Conservation (phyloP, 306 rosid species). For the Dalbergia cultrata region DNA sequence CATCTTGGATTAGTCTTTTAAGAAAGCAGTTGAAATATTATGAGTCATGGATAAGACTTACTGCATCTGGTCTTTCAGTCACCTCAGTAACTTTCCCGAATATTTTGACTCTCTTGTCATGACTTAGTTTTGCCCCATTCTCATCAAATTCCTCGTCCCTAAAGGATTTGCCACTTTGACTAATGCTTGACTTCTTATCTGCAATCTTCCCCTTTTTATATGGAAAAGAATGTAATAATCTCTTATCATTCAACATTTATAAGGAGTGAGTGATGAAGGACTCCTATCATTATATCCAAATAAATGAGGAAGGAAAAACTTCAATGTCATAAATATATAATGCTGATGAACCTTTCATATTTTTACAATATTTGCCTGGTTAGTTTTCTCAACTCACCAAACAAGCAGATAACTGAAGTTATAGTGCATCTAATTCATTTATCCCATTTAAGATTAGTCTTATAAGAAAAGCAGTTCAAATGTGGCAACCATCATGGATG, state of each 20-base stretch:
- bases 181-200: conserved; percentile 19
- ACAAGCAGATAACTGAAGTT: not conserved
- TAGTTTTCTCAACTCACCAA: conserved; percentile 6
- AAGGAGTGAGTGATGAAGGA: conserved; percentile 5
- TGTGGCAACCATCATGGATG: not conserved
- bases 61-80: conserved; percentile 57
- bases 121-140: conserved; percentile 20
- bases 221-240: conserved; percentile 32
- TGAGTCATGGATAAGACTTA: conserved; percentile 47
- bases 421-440: conserved; percentile 12
- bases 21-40: not conserved
- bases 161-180: conserved; percentile 15
- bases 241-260: conserved; percentile 29
- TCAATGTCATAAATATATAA: conserved; percentile 9
- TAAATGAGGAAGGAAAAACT: not conserved
- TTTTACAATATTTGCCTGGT: conserved; percentile 20
- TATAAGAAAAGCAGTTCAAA: not conserved
- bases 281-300: conserved; percentile 19
- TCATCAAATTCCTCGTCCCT: conserved; percentile 36
- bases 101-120: conserved; percentile 16
- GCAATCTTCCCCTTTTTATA: conserved; percentile 49
- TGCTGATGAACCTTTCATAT: conserved; percentile 14
- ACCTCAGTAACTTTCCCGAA: conserved; percentile 41
- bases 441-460: not conserved
- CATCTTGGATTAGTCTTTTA: conserved; percentile 1